Percentiles rank a stretch among this genome's conserved stretches.
phyloP scores from a whole-genome alignment of 1,284 basidiomycete genomes.

The Coniferiporia sulphurascens region DNA sequence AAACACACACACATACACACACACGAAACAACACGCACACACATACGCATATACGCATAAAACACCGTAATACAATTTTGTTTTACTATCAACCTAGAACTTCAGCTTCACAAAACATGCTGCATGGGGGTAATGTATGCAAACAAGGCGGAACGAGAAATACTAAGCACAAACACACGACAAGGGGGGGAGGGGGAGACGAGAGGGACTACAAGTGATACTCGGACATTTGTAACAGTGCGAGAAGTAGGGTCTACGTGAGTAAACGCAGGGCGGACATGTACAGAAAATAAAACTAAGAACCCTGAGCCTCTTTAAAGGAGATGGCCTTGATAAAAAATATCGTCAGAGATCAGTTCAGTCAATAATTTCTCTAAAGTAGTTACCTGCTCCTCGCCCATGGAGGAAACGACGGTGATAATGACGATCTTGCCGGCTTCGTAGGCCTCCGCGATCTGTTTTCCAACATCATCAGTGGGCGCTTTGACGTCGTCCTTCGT shows the following conservation, averaged over 20 bases:
- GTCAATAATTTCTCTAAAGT: background rate
- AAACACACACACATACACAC: too few relatives aligned
- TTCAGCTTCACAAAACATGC: constrained; percentile 11
- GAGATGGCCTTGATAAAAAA: constrained; percentile 61
- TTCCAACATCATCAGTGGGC: constrained; percentile 84
- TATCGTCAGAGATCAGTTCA: constrained; percentile 6
- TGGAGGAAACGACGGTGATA: constrained; percentile 88
- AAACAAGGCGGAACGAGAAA: background rate
- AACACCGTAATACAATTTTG: background rate
- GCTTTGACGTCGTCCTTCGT: constrained; percentile 96
- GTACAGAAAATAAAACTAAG: constrained; percentile 10
- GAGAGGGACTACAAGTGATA: background rate
- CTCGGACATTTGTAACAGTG: background rate
- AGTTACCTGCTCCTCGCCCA: constrained; percentile 84
- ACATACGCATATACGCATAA: background rate
- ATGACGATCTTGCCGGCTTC: constrained; percentile 86
- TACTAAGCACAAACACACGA: background rate
- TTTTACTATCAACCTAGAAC: background rate
- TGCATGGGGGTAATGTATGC: too few relatives aligned
- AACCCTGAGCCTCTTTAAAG: constrained; percentile 73
- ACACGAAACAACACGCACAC: background rate
- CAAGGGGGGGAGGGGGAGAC: background rate
- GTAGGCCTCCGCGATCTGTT: constrained; percentile 69
- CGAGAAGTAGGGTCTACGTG: background rate
- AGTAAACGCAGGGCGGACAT: background rate